Evolutionary conservation across 148 eudicot genomes (phyloP), one percentile per base, ranked within the genome.

Genomic region (Chenopodium formosanum): DNA sequence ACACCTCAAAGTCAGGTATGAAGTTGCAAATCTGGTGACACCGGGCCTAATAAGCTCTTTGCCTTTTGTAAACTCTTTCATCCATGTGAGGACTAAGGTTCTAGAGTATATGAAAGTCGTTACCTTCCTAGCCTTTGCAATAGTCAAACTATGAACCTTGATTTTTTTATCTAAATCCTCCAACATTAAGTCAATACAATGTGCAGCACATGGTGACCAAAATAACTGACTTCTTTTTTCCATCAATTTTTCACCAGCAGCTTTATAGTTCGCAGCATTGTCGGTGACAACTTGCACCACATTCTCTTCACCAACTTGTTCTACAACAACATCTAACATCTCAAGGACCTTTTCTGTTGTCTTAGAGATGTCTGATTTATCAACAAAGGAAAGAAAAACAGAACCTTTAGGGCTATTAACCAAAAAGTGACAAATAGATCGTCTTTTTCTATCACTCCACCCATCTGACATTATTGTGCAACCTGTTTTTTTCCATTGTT

Each of bases 201-300:
- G 68, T 9, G 68, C 9, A 64, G 5, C 12, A 77, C 9, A 22
- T 44, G 40, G 7, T 37, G 40, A 37, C 40, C 40, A 37, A 37
- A 37, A 37, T 37, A 37, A 37, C 40, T 0, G 31, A 62, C 20
- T 34, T 10, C 69, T 62, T 62, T 77, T 77, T 9, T 64, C 69
- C 70, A 34, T 34, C 37, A 34, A 34, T 34, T 29, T 50, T 34
- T 83, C 64, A 3, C 82, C 85, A 20, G 67, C 60, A 0, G 16
- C 78, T 74, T 83, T 83, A 14, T 83, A 79, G 20, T 75, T 69
- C 1, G 82, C 48, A 16, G 81, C 79, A 74, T 83, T 83, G 74
- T 83, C 56, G n/a, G 69, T 83, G 9, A 77, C 76, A 37, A 82
- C 79, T 25, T 82, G 72, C 2, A 77, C 76, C 13, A 77, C 78